These are phyloP conservation scores for Coniella lustricola DNA, from an alignment of 2,329 filamentous ascomycete genomes.

Conservation along the genomic window DNA sequence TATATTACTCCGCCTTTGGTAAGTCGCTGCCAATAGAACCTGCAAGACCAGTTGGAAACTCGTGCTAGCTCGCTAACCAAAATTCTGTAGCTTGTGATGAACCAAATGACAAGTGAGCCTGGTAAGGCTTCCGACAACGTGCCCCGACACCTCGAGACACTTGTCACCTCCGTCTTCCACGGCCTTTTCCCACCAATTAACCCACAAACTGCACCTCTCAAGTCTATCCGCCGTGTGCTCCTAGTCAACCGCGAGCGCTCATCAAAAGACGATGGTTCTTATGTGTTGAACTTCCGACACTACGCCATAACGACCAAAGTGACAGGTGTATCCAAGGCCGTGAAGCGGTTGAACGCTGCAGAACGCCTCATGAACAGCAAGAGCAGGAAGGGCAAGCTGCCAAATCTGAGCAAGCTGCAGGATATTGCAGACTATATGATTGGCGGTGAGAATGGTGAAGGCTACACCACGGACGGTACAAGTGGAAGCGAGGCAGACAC, in stretches of 20 bases:
- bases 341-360: slow-evolving; percentile 77
- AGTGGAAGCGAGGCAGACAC: slow-evolving; percentile 91
- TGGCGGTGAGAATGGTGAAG: slow-evolving; percentile 66
- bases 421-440: slow-evolving; percentile 95
- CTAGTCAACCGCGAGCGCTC: slow-evolving; percentile 75
- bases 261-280: slow-evolving; percentile 51
- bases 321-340: slow-evolving; percentile 74
- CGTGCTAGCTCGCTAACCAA: slow-evolving; percentile 21
- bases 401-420: slow-evolving; percentile 82
- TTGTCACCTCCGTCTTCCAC: slow-evolving; percentile 91
- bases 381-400: slow-evolving; percentile 64
- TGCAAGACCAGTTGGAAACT: neutral
- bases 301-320: slow-evolving; percentile 91
- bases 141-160: slow-evolving; percentile 88
- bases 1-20: slow-evolving; percentile 78
- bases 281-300: slow-evolving; percentile 82
- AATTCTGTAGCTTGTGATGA: slow-evolving; percentile 74
- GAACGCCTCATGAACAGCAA: slow-evolving; percentile 64
- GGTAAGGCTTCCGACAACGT: slow-evolving; percentile 58
- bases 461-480: slow-evolving; percentile 78
- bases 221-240: slow-evolving; percentile 86
- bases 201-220: slow-evolving; percentile 79
- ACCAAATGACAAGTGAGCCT: slow-evolving; percentile 74
- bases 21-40: slow-evolving; percentile 23
- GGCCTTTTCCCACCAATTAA: slow-evolving; percentile 94